Conservation (phyloP, 2,329 filamentous ascomycete genomes). For the Penicillium aurantiogriseum region DNA sequence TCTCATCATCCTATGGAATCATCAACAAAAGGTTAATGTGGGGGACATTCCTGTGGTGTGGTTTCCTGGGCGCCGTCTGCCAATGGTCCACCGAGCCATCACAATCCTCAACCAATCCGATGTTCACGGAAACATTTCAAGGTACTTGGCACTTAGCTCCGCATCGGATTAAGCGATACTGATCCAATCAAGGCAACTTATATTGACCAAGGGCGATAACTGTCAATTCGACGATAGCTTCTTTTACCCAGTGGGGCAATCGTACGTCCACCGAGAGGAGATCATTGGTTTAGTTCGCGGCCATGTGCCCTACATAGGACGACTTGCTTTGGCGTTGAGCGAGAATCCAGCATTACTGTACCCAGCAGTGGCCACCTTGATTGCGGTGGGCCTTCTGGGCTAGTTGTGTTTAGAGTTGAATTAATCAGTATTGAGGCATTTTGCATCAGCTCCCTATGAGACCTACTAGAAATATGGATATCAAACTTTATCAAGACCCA, state of each 20-base stretch:
- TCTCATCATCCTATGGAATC: conserved; percentile 14
- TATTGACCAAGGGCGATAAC: conserved; percentile 28
- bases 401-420: too few species aligned
- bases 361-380: too few species aligned
- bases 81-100: conserved; percentile 18
- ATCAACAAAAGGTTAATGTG: neutral
- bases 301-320: conserved; percentile 21
- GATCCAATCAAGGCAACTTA: conserved; percentile 15
- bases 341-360: neutral
- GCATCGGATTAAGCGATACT: neutral
- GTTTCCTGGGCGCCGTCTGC: conserved; percentile 11
- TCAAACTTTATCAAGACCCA: too few species aligned
- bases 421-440: too few species aligned
- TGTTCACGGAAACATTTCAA: neutral
- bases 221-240: conserved; percentile 21
- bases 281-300: conserved; percentile 24
- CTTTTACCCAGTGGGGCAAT: conserved; percentile 18
- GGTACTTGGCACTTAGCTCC: neutral
- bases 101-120: conserved; percentile 5
- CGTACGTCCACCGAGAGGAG: conserved; percentile 18
- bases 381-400: too few species aligned
- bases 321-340: neutral
- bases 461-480: too few species aligned
- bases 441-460: too few species aligned
- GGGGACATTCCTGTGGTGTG: conserved; percentile 18